Evolutionary conservation across 2,329 filamentous ascomycete genomes (phyloP).

Genomic region (Penicillium sp.): DNA sequence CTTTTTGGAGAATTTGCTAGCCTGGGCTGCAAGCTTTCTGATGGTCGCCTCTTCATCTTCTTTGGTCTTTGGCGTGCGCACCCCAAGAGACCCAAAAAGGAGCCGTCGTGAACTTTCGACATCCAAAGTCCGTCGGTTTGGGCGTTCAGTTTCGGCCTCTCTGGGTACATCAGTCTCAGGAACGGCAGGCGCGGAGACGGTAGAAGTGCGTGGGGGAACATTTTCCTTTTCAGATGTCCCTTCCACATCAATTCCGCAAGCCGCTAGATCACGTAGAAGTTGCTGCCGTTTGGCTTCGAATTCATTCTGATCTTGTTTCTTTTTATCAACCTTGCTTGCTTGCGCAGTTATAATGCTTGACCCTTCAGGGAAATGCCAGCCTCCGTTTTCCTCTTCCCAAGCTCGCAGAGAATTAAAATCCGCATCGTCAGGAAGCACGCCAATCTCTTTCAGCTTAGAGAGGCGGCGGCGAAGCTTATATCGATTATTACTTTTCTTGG

Average conservation of each 20-base stretch:
- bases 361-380: constrained; percentile 24
- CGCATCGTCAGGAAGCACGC: constrained; percentile 52
- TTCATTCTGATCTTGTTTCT: constrained; percentile 37
- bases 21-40: constrained; percentile 58
- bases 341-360: constrained; percentile 10
- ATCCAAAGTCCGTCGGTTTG: constrained; percentile 50
- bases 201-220: constrained; percentile 19
- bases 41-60: constrained; percentile 66
- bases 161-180: constrained; percentile 8
- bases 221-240: constrained; percentile 32
- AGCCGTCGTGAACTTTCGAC: constrained; percentile 66
- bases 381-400: constrained; percentile 32
- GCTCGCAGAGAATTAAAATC: constrained; percentile 50
- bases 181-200: neutral
- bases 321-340: constrained; percentile 22
- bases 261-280: constrained; percentile 53
- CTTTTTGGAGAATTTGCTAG: constrained; percentile 35
- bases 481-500: constrained; percentile 57
- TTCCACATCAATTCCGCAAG: constrained; percentile 54
- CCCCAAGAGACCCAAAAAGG: constrained; percentile 70
- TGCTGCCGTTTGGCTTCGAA: constrained; percentile 54
- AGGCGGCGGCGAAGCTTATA: constrained; percentile 52
- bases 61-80: constrained; percentile 67
- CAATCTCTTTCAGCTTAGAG: constrained; percentile 54
- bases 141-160: constrained; percentile 13